Evolutionary conservation across 345 rosid genomes (phyloP).

Genomic region (Balakata baccata): DNA sequence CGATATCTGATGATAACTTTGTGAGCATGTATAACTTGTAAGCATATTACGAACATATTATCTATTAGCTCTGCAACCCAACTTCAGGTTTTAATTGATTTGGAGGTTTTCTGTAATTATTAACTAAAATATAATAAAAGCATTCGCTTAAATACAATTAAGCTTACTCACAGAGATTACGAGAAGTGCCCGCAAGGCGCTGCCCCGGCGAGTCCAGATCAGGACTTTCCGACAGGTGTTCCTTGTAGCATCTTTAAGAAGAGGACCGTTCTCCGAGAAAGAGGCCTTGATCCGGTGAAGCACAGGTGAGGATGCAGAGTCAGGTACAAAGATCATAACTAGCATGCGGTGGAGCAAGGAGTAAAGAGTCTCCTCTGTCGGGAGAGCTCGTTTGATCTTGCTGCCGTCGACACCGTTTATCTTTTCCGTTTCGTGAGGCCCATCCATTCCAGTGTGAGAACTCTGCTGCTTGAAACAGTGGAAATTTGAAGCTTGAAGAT

Average conservation of each 20-base stretch:
- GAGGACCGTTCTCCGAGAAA: constrained; percentile 45
- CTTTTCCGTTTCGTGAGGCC: constrained; percentile 15
- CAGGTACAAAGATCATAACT: constrained; percentile 49
- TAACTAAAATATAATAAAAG: neutral
- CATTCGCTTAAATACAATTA: neutral
- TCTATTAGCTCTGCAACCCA: no score
- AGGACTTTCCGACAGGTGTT: constrained; percentile 47
- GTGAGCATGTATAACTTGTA: no score
- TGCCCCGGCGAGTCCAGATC: constrained; percentile 73
- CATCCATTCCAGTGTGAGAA: neutral
- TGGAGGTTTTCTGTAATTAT: no score
- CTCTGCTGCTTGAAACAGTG: neutral
- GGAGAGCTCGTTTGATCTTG: neutral
- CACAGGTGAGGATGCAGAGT: constrained; percentile 40
- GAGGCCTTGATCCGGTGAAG: constrained; percentile 49
- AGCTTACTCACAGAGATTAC: constrained; percentile 64
- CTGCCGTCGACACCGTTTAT: constrained; percentile 19
- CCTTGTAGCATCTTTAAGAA: constrained; percentile 50
- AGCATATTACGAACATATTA: no score
- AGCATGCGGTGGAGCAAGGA: constrained; percentile 46
- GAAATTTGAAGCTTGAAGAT: neutral
- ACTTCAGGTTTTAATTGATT: no score
- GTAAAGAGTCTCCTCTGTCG: constrained; percentile 40
- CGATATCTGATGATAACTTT: no score
- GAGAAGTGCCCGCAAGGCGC: constrained; percentile 73